Evolutionary conservation across 257 asterid genomes (phyloP).

Genomic region (Galeopsis tetrahit): DNA sequence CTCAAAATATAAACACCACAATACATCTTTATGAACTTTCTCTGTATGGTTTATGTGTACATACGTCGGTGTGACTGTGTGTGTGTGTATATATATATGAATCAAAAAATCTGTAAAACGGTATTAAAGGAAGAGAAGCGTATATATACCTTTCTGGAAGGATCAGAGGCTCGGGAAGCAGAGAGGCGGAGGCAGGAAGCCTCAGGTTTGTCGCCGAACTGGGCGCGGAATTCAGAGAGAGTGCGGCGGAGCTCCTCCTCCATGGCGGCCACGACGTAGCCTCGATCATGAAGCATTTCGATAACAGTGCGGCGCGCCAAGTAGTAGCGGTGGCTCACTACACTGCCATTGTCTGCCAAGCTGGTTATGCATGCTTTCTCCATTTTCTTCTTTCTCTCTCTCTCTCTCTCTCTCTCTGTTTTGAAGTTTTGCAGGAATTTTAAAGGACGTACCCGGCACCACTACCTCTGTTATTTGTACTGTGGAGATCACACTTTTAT

Average conservation of each 20-base stretch:
- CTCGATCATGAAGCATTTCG: slow-evolving; percentile 60
- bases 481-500: too few relatives aligned
- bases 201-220: slow-evolving; percentile 46
- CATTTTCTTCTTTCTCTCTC: slow-evolving; percentile 13
- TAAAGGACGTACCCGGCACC: slow-evolving; percentile 16
- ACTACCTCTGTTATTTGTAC: too few relatives aligned
- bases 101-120: too few relatives aligned
- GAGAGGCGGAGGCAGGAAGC: slow-evolving; percentile 42
- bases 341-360: slow-evolving; percentile 40
- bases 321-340: slow-evolving; percentile 44
- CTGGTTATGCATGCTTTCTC: slow-evolving; percentile 40
- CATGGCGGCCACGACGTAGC: slow-evolving; percentile 42
- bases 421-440: slow-evolving; percentile 3
- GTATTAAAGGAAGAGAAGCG: neutral
- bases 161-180: slow-evolving; percentile 39
- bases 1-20: neutral
- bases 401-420: neutral
- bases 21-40: too few relatives aligned
- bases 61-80: too few relatives aligned
- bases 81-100: too few relatives aligned
- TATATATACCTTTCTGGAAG: slow-evolving; percentile 42
- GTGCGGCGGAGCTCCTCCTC: slow-evolving; percentile 48
- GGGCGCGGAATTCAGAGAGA: slow-evolving; percentile 46
- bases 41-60: too few relatives aligned
- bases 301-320: slow-evolving; percentile 51